Evolutionary conservation across 148 eudicot species (phyloP), one percentile per base, ranked within the genome.

Genomic region (Rheum nobile): DNA sequence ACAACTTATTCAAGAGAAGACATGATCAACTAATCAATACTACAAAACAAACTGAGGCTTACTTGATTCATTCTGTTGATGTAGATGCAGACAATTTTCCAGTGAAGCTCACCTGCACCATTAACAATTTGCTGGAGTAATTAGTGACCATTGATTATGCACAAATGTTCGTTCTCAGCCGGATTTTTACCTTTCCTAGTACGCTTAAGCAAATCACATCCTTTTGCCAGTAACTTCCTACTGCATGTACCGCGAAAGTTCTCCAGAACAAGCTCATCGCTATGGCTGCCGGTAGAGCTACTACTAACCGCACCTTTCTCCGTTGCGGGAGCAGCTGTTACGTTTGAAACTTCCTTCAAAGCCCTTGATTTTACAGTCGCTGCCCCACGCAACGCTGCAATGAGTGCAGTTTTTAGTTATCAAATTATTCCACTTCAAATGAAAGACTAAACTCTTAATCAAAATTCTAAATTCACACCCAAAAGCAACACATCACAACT

Each of bases 361-460:
- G 96, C 87, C 77, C 98, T 87, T n/a, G 89, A 93, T 86, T 90
- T 95, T 74, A 95, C 80, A 38, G 98, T 90, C 3, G 93, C 96
- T 4, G 88, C 98, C 44, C 98, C 97, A 32, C 97, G 93, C 67
- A 94, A 57, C 31, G 98, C 98, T 95, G 73, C n/a, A n/a, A n/a
- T n/a, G n/a, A n/a, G n/a, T n/a, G n/a, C n/a, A n/a, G n/a, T n/a
- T n/a, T n/a, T n/a, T n/a, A n/a, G n/a, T n/a, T n/a, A n/a, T n/a
- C n/a, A n/a, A n/a, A n/a, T n/a, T n/a, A n/a, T n/a, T n/a, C n/a
- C n/a, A n/a, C n/a, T n/a, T n/a, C 31, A 55, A 50, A 50, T n/a
- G 57, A 50, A 1, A 50, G 24, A 55, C 22, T n/a, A n/a, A n/a
- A n/a, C n/a, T n/a, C n/a, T n/a, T n/a, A n/a, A n/a, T n/a, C n/a